Evolutionary conservation across 768 basidiomycete genomes (phyloP).

Genomic region (Artomyces pyxidatus): DNA sequence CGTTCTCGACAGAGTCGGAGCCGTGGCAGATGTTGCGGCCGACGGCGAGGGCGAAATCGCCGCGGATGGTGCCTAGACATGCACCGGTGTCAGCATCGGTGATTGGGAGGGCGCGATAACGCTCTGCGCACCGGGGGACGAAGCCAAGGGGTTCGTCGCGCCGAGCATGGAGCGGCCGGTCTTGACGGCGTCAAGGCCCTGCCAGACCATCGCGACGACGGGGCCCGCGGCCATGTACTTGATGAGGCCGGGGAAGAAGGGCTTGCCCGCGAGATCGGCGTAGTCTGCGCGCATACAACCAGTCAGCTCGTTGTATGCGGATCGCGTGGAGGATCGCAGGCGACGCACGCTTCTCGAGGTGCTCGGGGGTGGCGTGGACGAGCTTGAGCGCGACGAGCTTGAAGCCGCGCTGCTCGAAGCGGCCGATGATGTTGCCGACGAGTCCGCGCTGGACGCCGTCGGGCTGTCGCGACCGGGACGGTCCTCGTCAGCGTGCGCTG

Average conservation of each 20-base stretch:
- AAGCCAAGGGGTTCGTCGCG: constrained; percentile 91
- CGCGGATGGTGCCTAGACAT: constrained; percentile 83
- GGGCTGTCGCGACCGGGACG: constrained; percentile 46
- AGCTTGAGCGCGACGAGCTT: constrained; percentile 95
- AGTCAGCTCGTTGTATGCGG: neutral
- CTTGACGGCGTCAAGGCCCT: constrained; percentile 91
- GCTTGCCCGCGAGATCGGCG: constrained; percentile 86
- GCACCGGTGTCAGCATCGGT: constrained; percentile 1
- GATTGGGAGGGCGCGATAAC: neutral
- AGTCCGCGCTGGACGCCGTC: constrained; percentile 98
- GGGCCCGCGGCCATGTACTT: constrained; percentile 95
- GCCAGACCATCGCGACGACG: constrained; percentile 93
- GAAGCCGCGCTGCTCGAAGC: constrained; percentile 98
- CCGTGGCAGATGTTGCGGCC: constrained; percentile 95
- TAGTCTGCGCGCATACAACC: constrained; percentile 60
- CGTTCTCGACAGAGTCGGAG: constrained; percentile 81
- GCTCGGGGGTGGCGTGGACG: constrained; percentile 66
- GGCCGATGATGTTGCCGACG: constrained; percentile 89
- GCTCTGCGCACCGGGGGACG: constrained; percentile 59
- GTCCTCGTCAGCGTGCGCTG: constrained; percentile 2
- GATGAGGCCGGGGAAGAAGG: constrained; percentile 95
- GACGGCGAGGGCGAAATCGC: constrained; percentile 89
- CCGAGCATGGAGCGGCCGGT: constrained; percentile 95
- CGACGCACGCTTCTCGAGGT: constrained; percentile 79
- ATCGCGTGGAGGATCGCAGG: neutral